Percentiles rank a stretch among this genome's conserved stretches.
phyloP scores from a whole-genome alignment of 139 green algal genomes.

The Volvox reticuliferus region DNA sequence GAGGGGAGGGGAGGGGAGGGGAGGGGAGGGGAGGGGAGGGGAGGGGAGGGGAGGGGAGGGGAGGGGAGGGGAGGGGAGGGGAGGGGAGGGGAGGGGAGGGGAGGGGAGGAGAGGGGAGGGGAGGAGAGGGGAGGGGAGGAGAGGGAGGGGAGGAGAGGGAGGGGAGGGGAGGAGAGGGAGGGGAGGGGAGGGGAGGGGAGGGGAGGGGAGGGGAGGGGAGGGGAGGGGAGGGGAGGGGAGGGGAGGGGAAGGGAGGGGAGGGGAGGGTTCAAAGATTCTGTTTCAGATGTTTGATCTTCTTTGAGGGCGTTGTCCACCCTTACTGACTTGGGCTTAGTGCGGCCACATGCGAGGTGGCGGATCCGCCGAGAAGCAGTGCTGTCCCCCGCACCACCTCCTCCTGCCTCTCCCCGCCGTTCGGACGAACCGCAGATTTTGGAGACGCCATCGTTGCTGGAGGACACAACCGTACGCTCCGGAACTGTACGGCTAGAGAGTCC shows the following conservation, averaged over 20 bases:
- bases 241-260: background rate
- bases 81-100: background rate
- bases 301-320: no score
- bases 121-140: background rate
- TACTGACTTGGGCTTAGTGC: no score
- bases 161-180: background rate
- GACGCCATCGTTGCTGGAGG: slow-evolving; percentile 63
- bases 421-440: slow-evolving; percentile 63
- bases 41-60: background rate
- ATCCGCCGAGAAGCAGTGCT: no score
- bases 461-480: background rate
- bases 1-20: background rate
- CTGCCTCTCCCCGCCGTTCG: no score
- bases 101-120: background rate
- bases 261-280: no score
- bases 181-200: background rate
- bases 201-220: background rate
- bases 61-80: background rate
- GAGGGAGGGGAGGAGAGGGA: no score
- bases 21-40: background rate
- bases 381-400: no score
- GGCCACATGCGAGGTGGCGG: no score
- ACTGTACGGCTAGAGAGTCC: slow-evolving; percentile 10
- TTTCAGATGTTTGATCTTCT: no score
- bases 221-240: background rate